Percentiles rank a stretch among this genome's conserved stretches.
These are phyloP conservation scores for Nitzschia sp. DNA, from an alignment of 108 stramenopile genomes.

Conservation along the genomic window DNA sequence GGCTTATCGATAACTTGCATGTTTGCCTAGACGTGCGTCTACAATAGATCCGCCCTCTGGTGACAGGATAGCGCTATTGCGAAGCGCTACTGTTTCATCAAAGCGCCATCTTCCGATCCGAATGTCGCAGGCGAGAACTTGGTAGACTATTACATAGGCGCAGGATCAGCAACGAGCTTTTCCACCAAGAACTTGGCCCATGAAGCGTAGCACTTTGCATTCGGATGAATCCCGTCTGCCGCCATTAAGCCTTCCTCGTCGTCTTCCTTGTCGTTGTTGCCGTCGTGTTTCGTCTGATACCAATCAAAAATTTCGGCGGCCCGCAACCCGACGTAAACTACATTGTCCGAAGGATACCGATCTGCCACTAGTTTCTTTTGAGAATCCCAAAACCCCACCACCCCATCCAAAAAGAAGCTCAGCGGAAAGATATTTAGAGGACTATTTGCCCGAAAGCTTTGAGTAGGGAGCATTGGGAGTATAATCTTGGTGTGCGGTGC, in stretches of 20 bases:
- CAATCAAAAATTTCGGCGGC: conserved; percentile 50
- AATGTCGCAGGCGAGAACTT: no score
- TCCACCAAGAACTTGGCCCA: conserved; percentile 43
- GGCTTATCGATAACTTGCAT: no score
- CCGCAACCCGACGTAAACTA: conserved; percentile 51
- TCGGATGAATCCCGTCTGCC: conserved; percentile 74
- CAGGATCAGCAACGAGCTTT: conserved; percentile 1
- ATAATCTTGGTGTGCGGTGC: conserved; percentile 53
- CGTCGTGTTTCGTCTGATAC: conserved; percentile 35
- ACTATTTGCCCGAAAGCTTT: conserved; percentile 65
- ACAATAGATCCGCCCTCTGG: no score
- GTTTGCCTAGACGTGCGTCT: no score
- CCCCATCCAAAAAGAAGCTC: conserved; percentile 54
- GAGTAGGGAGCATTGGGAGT: conserved; percentile 59
- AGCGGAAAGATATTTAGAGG: conserved; percentile 68
- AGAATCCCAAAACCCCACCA: conserved; percentile 66
- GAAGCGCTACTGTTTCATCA: no score
- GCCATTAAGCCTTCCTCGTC: conserved; percentile 29
- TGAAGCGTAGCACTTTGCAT: conserved; percentile 51
- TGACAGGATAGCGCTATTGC: no score
- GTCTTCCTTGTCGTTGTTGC: not conserved
- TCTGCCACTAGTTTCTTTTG: conserved; percentile 62
- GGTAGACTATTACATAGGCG: no score
- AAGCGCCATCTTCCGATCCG: no score
- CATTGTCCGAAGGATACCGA: conserved; percentile 20